Evolutionary conservation across 345 rosid species (phyloP).

Genomic region (Pseudoturritis turrita): DNA sequence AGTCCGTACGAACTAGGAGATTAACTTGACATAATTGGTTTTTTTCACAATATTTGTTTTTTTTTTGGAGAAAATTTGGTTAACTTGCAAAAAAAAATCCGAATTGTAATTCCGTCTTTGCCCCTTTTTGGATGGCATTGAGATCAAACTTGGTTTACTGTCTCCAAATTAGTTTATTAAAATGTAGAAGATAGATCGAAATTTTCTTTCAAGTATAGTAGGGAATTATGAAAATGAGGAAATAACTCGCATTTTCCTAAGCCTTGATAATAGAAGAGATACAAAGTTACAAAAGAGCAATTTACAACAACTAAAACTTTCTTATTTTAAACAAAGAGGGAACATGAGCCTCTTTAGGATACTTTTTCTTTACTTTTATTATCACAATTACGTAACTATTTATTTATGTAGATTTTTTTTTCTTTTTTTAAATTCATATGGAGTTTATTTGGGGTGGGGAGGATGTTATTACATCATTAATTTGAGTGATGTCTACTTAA

Average conservation of each 20-base stretch:
- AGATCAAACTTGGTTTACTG: too few relatives aligned
- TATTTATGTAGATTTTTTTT: constrained; percentile 12
- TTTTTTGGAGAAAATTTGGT: too few relatives aligned
- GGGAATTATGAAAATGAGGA: background rate
- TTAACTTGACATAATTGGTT: too few relatives aligned
- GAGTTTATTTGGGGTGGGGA: background rate
- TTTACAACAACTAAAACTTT: background rate
- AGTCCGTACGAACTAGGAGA: too few relatives aligned
- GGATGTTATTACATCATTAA: constrained; percentile 11
- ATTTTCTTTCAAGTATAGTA: too few relatives aligned
- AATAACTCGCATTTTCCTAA: background rate
- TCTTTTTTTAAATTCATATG: background rate
- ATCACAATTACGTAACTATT: constrained; percentile 6
- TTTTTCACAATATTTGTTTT: too few relatives aligned
- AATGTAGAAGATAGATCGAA: too few relatives aligned
- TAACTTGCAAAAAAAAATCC: too few relatives aligned
- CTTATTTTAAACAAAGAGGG: background rate
- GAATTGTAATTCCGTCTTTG: too few relatives aligned
- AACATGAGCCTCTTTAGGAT: background rate
- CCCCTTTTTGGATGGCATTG: too few relatives aligned
- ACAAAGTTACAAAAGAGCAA: background rate
- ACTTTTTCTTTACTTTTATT: constrained; percentile 2
- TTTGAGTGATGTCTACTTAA: constrained; percentile 12
- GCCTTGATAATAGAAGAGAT: background rate
- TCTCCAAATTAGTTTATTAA: too few relatives aligned